Evolutionary conservation across 805 yeast genomes (phyloP), one percentile per base, ranked within the genome.

Genomic region (Phaffomyces antillensis): DNA sequence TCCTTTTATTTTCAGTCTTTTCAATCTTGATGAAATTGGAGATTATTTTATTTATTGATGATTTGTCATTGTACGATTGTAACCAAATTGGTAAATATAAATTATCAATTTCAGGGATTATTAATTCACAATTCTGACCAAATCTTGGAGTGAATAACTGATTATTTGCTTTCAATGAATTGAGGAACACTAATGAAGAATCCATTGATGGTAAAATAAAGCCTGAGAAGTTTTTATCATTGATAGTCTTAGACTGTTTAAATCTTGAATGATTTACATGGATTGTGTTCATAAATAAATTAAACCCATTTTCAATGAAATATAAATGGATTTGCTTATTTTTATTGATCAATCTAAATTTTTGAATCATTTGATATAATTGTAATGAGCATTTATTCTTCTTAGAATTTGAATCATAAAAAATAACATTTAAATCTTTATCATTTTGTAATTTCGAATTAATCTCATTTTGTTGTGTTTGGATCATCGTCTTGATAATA

Each of bases 21-120:
- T 67, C 70, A 46, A 65, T 67, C 25, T 61, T 60, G 7, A 52
- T 42, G 26, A 64, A 56, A 32, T 66, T 52, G 34, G 58, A 50
- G 13, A 58, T 46, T 33, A 68, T 49, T 4, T 55, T 47, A 3
- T 42, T 36, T 31, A 61, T 56, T 2, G 55, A 52, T 15, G 54
- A 48, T 9, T 45, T 39, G 25, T 48, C 49, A 3, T 50, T 42
- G 5, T 53, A 53, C 17, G 41, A 53, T 39, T 47, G 46, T 15
- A 66, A 42, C 71, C 71, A 62, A 17, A 24, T 44, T 7, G 73
- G 73, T 25, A 67, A 39, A 4, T 42, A 40, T 5, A 31, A 3
- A 16, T 43, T 15, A 15, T 44, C 16, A 35, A 51, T 47, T 7
- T 31, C 13, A 7, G 61, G 59, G 0, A 49, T 25, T 9, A 25